A percentile compares a stretch with the other conserved stretches of the same genome.
Evolutionary conservation across 257 asterid genomes (phyloP).

Genomic region (Gentiana macrophylla): DNA sequence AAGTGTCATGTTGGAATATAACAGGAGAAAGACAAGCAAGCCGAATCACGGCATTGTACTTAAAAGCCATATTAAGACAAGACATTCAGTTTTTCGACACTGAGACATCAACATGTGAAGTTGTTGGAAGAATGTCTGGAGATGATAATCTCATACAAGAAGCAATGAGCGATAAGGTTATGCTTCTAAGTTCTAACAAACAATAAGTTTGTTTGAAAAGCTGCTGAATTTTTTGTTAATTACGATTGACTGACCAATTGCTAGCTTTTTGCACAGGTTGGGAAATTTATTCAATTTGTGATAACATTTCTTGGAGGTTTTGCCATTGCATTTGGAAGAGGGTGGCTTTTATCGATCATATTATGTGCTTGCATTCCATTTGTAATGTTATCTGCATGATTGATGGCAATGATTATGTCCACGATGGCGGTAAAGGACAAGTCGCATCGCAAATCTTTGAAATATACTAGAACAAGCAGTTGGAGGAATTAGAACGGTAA

Average conservation of each 20-base stretch:
- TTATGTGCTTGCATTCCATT: conserved; percentile 36
- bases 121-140: conserved; percentile 41
- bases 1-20: conserved; percentile 46
- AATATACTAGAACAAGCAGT: conserved; percentile 60
- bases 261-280: conserved; percentile 29
- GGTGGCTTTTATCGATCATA: conserved; percentile 50
- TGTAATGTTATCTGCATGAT: conserved; percentile 25
- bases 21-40: conserved; percentile 46
- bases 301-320: conserved; percentile 59
- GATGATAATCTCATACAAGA: conserved; percentile 57
- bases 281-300: conserved; percentile 38
- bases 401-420: conserved; percentile 32
- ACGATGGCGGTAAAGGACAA: conserved; percentile 49
- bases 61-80: conserved; percentile 39
- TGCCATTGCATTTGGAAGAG: conserved; percentile 40
- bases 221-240: neutral
- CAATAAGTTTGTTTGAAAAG: neutral
- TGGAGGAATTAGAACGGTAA: conserved; percentile 73
- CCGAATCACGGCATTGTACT: conserved; percentile 41
- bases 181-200: neutral
- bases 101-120: conserved; percentile 39
- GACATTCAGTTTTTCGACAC: conserved; percentile 48
- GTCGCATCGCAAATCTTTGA: conserved; percentile 65
- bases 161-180: conserved; percentile 78
- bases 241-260: neutral